Percentiles rank a stretch among this genome's conserved stretches.
Evolutionary conservation across 2,329 filamentous ascomycete species (phyloP).

Genomic region (Fusarium scirpi): DNA sequence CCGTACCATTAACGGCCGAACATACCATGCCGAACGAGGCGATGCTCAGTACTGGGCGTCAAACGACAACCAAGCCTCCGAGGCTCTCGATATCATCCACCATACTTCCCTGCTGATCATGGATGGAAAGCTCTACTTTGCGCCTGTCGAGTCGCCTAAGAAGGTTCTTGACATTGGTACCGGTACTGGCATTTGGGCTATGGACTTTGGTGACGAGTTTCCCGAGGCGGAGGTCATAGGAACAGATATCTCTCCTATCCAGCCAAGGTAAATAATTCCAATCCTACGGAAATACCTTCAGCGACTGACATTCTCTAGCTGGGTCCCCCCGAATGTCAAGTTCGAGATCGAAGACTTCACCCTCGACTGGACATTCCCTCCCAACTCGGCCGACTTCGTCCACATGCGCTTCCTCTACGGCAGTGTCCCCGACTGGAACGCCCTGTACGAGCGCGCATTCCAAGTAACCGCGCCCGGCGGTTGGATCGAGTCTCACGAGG

Average conservation of each 20-base stretch:
- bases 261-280: constrained; percentile 55
- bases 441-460: constrained; percentile 63
- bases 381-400: constrained; percentile 66
- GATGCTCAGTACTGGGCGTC: constrained; percentile 40
- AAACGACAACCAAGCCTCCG: constrained; percentile 35
- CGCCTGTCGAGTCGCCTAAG: background rate
- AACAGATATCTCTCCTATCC: constrained; percentile 68
- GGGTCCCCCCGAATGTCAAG: constrained; percentile 62
- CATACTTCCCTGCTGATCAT: constrained; percentile 29
- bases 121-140: constrained; percentile 31
- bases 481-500: constrained; percentile 52
- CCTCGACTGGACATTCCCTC: constrained; percentile 47
- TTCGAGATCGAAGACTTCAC: constrained; percentile 50
- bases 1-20: constrained; percentile 38
- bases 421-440: constrained; percentile 66
- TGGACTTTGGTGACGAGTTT: constrained; percentile 60
- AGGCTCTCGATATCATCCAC: constrained; percentile 36
- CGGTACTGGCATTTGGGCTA: constrained; percentile 58
- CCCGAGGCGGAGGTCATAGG: constrained; percentile 61
- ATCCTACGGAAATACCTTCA: too few species aligned
- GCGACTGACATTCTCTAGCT: background rate
- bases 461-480: constrained; percentile 68
- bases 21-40: constrained; percentile 37
- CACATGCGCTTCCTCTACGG: constrained; percentile 70
- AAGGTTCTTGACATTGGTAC: constrained; percentile 37